A percentile compares a stretch with the other conserved stretches of the same genome.
These are phyloP conservation scores for Castanea mollissima DNA, from an alignment of 306 rosid genomes.

Conservation along the genomic window DNA sequence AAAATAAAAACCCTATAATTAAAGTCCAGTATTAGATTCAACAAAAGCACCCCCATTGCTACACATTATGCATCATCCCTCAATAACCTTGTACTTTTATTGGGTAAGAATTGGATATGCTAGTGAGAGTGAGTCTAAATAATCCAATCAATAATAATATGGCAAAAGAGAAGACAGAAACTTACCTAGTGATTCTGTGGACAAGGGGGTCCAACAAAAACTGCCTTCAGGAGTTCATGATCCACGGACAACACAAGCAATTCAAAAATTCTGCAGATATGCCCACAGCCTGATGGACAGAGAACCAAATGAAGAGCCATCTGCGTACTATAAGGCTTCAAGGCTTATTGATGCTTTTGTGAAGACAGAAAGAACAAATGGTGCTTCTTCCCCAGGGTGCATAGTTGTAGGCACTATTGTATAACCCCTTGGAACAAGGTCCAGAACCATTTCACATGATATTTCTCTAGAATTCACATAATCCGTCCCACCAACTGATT, in stretches of 20 bases:
- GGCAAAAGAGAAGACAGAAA: not conserved
- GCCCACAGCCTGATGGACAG: conserved; percentile 19
- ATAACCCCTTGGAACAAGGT: conserved; percentile 96
- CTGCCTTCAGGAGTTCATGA: conserved; percentile 24
- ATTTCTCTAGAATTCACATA: conserved; percentile 96
- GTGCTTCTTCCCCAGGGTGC: conserved; percentile 99
- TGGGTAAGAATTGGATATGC: not conserved
- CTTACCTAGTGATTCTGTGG: conserved; percentile 36
- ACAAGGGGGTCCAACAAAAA: conserved; percentile 25
- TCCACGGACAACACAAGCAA: conserved; percentile 55
- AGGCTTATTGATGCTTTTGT: conserved; percentile 89
- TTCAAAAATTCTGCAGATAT: conserved; percentile 31
- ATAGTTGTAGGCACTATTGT: conserved; percentile 98
- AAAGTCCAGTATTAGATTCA: not conserved
- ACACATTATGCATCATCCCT: too few species aligned
- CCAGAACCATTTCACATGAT: conserved; percentile 98
- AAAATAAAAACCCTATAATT: not conserved
- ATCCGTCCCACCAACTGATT: conserved; percentile 98
- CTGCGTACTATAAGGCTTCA: conserved; percentile 65
- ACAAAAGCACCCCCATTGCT: not conserved
- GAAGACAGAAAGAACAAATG: conserved; percentile 95
- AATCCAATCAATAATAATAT: not conserved
- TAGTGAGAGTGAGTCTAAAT: conserved; percentile 24
- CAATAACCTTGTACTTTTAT: not conserved
- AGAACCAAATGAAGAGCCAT: conserved; percentile 30